A percentile compares a stretch with the other conserved stretches of the same genome.
These are phyloP conservation scores for Dipteronia dyeriana DNA, from an alignment of 345 rosid genomes.

Conservation along the genomic window DNA sequence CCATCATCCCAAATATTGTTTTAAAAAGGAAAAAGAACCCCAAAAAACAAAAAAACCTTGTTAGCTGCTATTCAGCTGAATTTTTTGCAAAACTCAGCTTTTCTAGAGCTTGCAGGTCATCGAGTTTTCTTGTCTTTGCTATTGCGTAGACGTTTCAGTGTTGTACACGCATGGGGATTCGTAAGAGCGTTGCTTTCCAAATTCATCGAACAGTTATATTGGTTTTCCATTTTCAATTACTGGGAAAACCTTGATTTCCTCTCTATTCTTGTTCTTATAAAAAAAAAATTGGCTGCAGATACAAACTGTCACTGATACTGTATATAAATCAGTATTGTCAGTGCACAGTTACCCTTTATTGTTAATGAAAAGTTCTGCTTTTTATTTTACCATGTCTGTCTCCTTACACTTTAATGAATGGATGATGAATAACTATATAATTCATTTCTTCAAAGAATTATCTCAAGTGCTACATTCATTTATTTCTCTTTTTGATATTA, in stretches of 20 bases:
- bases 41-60: no score
- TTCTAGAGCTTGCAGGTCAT: neutral
- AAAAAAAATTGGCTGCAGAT: neutral
- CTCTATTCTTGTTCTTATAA: neutral
- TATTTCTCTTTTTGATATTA: neutral
- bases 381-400: no score
- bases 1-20: no score
- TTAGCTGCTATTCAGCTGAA: neutral
- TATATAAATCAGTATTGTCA: neutral
- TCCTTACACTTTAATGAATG: neutral
- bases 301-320: neutral
- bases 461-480: neutral
- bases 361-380: no score
- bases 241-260: neutral
- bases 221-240: neutral
- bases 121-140: neutral
- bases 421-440: neutral
- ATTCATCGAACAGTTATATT: neutral
- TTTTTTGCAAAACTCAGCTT: constrained; percentile 9
- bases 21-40: no score
- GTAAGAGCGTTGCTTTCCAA: no score
- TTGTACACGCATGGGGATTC: neutral
- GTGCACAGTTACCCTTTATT: neutral
- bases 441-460: neutral
- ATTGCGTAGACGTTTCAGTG: neutral